A percentile compares a stretch with the other conserved stretches of the same genome.
These are phyloP conservation scores for Huntiella abstrusa DNA, from an alignment of 2,329 filamentous ascomycete species.

Conservation along the genomic window DNA sequence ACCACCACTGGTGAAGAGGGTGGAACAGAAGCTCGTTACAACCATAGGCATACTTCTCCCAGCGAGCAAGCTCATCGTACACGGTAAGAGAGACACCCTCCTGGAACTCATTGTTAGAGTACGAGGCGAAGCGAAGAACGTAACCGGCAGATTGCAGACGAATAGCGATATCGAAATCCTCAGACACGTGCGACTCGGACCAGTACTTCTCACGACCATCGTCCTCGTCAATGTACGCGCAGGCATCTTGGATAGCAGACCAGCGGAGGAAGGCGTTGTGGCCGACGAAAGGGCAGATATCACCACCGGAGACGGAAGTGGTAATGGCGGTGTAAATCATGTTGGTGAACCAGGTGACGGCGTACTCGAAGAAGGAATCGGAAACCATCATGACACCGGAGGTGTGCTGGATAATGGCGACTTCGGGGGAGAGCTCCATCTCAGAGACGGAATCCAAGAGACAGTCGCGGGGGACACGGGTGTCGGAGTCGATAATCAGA, in stretches of 20 bases:
- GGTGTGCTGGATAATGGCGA: conserved; percentile 52
- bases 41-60: conserved; percentile 58
- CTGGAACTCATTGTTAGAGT: conserved; percentile 51
- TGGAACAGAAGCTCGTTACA: conserved; percentile 55
- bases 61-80: conserved; percentile 52
- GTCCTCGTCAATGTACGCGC: conserved; percentile 23
- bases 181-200: conserved; percentile 58
- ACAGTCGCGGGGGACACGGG: conserved; percentile 47
- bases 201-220: conserved; percentile 49
- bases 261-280: conserved; percentile 61
- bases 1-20: conserved; percentile 42
- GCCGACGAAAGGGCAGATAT: conserved; percentile 57
- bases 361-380: conserved; percentile 52
- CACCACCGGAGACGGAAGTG: conserved; percentile 51
- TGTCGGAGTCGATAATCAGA: conserved; percentile 49
- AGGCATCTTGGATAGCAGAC: conserved; percentile 24
- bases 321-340: conserved; percentile 57
- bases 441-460: conserved; percentile 51
- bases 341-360: conserved; percentile 61
- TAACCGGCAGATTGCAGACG: conserved; percentile 52
- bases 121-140: conserved; percentile 48
- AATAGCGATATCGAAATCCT: conserved; percentile 60
- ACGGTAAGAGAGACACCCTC: conserved; percentile 56
- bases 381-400: conserved; percentile 64
- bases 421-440: conserved; percentile 51